Base-by-base conservation (phyloP, 2,329 filamentous ascomycete genomes). In the Penicillium sp. region DNA sequence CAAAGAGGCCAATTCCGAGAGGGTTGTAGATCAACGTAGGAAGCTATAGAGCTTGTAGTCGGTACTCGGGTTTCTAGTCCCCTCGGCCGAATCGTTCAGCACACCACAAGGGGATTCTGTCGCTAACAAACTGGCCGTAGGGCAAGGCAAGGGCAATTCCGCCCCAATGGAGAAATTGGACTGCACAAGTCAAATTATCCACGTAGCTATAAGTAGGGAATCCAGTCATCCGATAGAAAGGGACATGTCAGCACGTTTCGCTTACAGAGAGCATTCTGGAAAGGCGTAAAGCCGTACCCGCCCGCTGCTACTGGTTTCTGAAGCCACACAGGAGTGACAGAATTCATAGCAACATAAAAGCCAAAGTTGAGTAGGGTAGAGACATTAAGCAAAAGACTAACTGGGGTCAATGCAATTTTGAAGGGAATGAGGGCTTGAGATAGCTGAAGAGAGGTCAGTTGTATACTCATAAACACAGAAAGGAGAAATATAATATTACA, bases 41-140 rank as follows among this genome's bases (percentile, higher is more conserved):
- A 30, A 51, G 18, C 54, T 26, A 51, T 18, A 56, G 21, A 16
- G 47, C 35, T 16, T 56, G 48, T 26, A 56, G 40, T 23, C 54
- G 54, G 26, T 56, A 51, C 40, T 56, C 54, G 20, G 54, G 54
- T 42, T 56, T 56, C 54, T 47, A 56, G 11, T 28, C 20, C 14
- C 54, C 54, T 9, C 38, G 38, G 40, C 38, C 47, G 3, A 59
- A 56, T 35, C 54, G 47, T 23, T 21, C 42, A 16, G 47, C 48
- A 18, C 42, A 51, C 38, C 38, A 46, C 11, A 56, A 24, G 26
- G 54, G 54, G 21, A 56, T 30, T 26, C 54, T 38, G 40, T 56
- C 54, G 21, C 48, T 56, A 28, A 51, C 26, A 24, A 56, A 42
- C 11, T 47, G 33, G 16, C 52, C 52, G 43, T 47, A 55, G 24